Evolutionary conservation across 805 yeast species (phyloP), one percentile per base, ranked within the genome.

Genomic region (Yarrowia deformans): DNA sequence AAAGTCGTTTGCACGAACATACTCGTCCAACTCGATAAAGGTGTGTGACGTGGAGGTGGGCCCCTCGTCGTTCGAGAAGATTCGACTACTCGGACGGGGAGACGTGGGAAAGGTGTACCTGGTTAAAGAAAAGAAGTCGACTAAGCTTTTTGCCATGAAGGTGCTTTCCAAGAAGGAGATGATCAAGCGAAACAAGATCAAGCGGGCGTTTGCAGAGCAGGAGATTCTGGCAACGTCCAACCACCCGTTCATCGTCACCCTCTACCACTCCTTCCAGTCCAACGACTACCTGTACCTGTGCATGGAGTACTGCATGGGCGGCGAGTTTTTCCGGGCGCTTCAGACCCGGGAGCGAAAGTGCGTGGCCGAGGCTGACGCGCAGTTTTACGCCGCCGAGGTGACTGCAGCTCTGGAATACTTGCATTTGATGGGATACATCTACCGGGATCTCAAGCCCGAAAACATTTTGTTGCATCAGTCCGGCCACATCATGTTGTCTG

Each of bases 271-370:
- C 0, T 95, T 95, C 81, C 99, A 95, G 79, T 90, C 97, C 4
- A 95, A 91, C 70, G 98, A 93, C 74, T 88, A 90, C 75, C 79
- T 95, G 12, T 95, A 93, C 74, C 84, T 95, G 49, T 95, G 99
- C 79, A 94, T 96, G 97, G 99, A 95, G 77, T 95, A 94, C 75
- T 95, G 99, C 76, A 92, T 95, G 93, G 99, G 99, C 39, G 99
- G 99, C 56, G 99, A 96, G 79, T 95, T 95, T 75, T 95, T 95
- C 82, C 82, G 98, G 70, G 99, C 98, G 0, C 80, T 95, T 68
- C 99, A 95, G 79, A 93, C 98, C 0, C 84, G 98, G 71, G 89
- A 87, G 71, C 87, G 92, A 68, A 91, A 93, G 76, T 90, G 97
- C 72, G 89, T 95, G 14, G 81, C 87, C 23, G 99, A 95, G 78